Percentiles rank a stretch among this genome's conserved stretches.
These are phyloP conservation scores for Plasmopara halstedii DNA, from an alignment of 352 stramenopile species.

Conservation along the genomic window DNA sequence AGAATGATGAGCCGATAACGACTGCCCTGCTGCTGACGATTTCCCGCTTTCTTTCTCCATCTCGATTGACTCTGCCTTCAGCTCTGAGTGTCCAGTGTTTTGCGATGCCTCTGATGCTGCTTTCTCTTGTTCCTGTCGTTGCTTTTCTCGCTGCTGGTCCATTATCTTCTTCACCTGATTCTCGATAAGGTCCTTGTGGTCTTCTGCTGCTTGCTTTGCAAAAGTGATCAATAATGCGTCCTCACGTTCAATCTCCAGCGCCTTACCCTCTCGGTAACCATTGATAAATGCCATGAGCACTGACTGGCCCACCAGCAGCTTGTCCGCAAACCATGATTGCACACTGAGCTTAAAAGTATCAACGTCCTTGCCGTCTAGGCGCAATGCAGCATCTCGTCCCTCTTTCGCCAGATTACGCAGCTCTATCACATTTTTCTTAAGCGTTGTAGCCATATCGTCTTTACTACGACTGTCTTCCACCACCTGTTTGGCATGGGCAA, in stretches of 20 bases:
- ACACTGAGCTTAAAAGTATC: conserved; percentile 47
- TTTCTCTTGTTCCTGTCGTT: conserved; percentile 23
- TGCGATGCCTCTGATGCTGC: conserved; percentile 1
- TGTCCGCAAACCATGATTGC: conserved; percentile 80
- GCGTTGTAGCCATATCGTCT: conserved; percentile 54
- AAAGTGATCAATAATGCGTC: conserved; percentile 70
- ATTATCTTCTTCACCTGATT: conserved; percentile 65
- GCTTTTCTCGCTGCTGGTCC: conserved; percentile 47
- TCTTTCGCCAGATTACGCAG: conserved; percentile 54
- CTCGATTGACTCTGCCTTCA: not conserved
- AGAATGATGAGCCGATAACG: not conserved
- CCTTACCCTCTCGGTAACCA: conserved; percentile 72
- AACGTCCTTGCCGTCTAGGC: conserved; percentile 54
- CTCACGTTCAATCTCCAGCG: conserved; percentile 62
- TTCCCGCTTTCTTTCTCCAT: conserved; percentile 1
- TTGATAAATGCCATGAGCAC: conserved; percentile 80
- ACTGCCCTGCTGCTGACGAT: not conserved
- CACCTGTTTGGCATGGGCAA: conserved; percentile 48
- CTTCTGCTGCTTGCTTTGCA: conserved; percentile 62
- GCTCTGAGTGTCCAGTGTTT: conserved; percentile 1
- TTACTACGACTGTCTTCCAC: conserved; percentile 59
- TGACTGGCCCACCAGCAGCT: conserved; percentile 71
- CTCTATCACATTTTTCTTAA: conserved; percentile 67
- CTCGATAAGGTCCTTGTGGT: conserved; percentile 64
- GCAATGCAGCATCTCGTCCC: conserved; percentile 45